Percentiles rank a stretch among this genome's conserved stretches.
Evolutionary conservation across 139 green algal species (phyloP).

Genomic region (Coelastrella sp.): DNA sequence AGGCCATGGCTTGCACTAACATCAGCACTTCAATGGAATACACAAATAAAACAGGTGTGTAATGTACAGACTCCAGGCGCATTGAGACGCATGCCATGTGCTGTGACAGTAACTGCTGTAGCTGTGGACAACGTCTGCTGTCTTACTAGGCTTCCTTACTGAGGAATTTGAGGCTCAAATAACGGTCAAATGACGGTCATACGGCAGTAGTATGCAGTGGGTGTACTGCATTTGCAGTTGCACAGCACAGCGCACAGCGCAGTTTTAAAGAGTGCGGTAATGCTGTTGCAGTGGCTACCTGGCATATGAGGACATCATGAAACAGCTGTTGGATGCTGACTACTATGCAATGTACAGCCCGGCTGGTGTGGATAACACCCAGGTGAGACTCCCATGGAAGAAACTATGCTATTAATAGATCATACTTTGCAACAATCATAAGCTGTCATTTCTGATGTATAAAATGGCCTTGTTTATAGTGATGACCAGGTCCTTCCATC

Average conservation of each 20-base stretch:
- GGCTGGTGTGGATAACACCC: slow-evolving; percentile 56
- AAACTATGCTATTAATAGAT: too few relatives aligned
- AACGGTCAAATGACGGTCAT: too few relatives aligned
- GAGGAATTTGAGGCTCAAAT: too few relatives aligned
- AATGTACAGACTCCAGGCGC: background rate
- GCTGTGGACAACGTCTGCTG: too few relatives aligned
- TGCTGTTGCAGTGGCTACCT: slow-evolving; percentile 65
- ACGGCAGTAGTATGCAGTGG: background rate
- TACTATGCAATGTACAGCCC: slow-evolving; percentile 75
- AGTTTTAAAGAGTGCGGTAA: background rate
- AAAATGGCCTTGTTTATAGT: too few relatives aligned
- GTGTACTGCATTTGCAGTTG: too few relatives aligned
- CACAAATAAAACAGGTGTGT: too few relatives aligned
- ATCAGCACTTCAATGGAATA: background rate
- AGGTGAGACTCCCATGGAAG: slow-evolving; percentile 34
- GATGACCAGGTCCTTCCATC: too few relatives aligned
- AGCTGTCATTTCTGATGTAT: too few relatives aligned
- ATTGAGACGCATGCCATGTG: background rate
- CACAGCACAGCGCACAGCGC: too few relatives aligned
- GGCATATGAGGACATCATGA: slow-evolving; percentile 71
- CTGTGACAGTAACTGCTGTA: too few relatives aligned
- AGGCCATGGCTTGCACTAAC: background rate
- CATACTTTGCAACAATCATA: too few relatives aligned
- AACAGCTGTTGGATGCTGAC: slow-evolving; percentile 64
- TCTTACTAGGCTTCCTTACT: background rate